Base-by-base conservation (phyloP, 805 yeast genomes). In the Lipomyces spencermartinsiae region DNA sequence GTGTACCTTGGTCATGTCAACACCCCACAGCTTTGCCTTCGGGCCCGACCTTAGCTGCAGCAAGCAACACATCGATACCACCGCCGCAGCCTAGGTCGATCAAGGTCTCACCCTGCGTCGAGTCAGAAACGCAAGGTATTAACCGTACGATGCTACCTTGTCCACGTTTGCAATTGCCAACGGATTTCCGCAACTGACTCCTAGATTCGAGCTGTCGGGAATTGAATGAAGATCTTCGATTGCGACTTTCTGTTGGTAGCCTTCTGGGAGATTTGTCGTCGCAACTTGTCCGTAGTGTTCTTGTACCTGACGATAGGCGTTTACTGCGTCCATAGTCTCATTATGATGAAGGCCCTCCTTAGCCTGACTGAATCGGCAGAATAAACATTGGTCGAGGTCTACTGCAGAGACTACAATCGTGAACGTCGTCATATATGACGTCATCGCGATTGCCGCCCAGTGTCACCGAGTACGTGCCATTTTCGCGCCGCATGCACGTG, bases 201-300 rank as follows among this genome's bases (percentile, higher is more conserved):
- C 59, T 16, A 56, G 59, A 56, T 56, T 56, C 37, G 59, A 53
- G 14, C n/a, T 56, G n/a, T 10, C 59, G 43, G 59, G 59, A 56
- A 35, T 33, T 9, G 59, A 56, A 10, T 51, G 43, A 56, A 56
- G 55, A 8, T 56, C 59, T 19, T 56, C n/a, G 4, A 35, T 56
- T 1, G 59, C 59, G 59, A 56, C 43, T 33, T 56, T 33, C 6
- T 56, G 54, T 19, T 56, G 19, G 16, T 35, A 33, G 7, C 7
- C 10, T 5, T 35, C 14, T 19, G 59, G 4, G 53, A 35, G 25
- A 56, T 35, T 16, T 56, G 59, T 8, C n/a, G 14, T 56, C 4
- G 59, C 59, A 25, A 56, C 19, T 16, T 56, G 9, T 16, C 33
- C 59, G 16, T 56, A 56, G 76, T 73, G 12, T 49, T 49, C 29